phyloP scores from a whole-genome alignment of 2,329 filamentous ascomycete genomes.

The Ophiostoma tasmaniense region DNA sequence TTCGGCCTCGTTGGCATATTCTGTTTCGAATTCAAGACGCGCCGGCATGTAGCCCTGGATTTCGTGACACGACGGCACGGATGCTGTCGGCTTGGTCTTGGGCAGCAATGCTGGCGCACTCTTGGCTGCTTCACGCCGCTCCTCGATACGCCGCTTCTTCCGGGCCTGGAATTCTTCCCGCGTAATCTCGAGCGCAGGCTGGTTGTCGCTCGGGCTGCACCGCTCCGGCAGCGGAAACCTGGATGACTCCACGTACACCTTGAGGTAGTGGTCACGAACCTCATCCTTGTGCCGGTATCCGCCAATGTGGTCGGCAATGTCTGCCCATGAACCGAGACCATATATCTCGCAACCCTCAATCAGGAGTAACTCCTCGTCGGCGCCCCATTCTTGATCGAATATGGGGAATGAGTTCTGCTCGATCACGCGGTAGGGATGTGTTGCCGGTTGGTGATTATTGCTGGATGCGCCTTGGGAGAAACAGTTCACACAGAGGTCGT shows the following conservation, averaged over 20 bases:
- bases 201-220: conserved; percentile 73
- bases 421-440: conserved; percentile 86
- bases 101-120: conserved; percentile 74
- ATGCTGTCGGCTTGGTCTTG: conserved; percentile 92
- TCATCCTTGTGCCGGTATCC: conserved; percentile 92
- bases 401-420: conserved; percentile 98
- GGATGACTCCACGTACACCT: conserved; percentile 75
- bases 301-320: conserved; percentile 96
- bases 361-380: conserved; percentile 89
- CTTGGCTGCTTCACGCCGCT: conserved; percentile 79
- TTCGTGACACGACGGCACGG: conserved; percentile 92
- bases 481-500: conserved; percentile 93
- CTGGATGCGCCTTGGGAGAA: conserved; percentile 76
- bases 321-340: conserved; percentile 91
- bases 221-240: conserved; percentile 80
- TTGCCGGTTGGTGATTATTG: conserved; percentile 75
- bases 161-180: conserved; percentile 86
- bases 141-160: conserved; percentile 90
- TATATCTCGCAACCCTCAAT: conserved; percentile 94
- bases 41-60: conserved; percentile 99
- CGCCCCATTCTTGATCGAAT: conserved; percentile 90
- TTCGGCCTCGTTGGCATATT: conserved; percentile 95
- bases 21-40: conserved; percentile 91
- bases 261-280: conserved; percentile 86
- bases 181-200: conserved; percentile 69